phyloP scores from a whole-genome alignment of 2,329 filamentous ascomycete genomes.

The Scedosporium dehoogii region DNA sequence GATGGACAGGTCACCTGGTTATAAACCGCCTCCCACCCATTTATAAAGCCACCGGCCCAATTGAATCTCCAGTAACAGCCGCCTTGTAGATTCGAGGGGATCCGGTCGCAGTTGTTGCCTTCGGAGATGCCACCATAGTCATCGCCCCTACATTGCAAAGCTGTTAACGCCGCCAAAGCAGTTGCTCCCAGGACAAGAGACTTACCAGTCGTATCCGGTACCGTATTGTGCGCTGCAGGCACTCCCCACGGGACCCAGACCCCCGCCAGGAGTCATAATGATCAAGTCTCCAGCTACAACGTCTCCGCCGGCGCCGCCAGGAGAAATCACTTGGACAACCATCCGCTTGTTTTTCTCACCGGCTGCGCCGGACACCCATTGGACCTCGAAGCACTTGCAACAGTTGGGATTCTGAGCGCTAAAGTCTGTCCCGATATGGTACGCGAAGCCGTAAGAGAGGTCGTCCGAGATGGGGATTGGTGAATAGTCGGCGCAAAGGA shows the following conservation, averaged over 20 bases:
- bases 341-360: constrained; percentile 12
- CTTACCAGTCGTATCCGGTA: constrained; percentile 10
- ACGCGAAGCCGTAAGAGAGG: constrained; percentile 14
- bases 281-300: constrained; percentile 12
- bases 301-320: constrained; percentile 10
- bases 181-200: not conserved
- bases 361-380: constrained; percentile 12
- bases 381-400: constrained; percentile 15
- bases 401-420: constrained; percentile 13
- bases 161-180: not conserved
- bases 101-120: not conserved
- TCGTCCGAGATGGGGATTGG: constrained; percentile 12
- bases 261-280: constrained; percentile 12
- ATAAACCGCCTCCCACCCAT: constrained; percentile 1
- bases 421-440: constrained; percentile 12
- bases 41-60: constrained; percentile 6
- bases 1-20: not conserved
- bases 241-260: constrained; percentile 9
- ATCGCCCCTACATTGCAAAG: not conserved
- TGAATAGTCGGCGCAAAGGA: constrained; percentile 12
- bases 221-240: constrained; percentile 13
- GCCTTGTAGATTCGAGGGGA: constrained; percentile 4
- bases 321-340: constrained; percentile 13
- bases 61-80: constrained; percentile 8
- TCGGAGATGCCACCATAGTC: not conserved